These are phyloP conservation scores for Anthracocystis setariae DNA, from an alignment of 1,284 basidiomycete species.

Conservation along the genomic window DNA sequence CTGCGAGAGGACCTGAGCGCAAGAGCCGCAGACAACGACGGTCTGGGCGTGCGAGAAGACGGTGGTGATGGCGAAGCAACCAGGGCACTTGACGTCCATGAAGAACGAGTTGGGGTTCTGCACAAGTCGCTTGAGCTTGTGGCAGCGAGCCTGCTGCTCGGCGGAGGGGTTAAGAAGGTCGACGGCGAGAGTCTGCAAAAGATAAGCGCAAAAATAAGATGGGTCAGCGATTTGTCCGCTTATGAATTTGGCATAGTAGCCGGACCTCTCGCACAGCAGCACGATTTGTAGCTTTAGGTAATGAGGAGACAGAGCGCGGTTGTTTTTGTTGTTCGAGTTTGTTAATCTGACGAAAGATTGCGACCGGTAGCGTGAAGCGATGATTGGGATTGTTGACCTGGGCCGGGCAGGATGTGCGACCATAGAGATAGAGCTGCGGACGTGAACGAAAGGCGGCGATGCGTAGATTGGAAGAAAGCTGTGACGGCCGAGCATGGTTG, in stretches of 20 bases:
- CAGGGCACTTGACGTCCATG: constrained; percentile 99
- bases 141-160: constrained; percentile 76
- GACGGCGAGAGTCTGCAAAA: constrained; percentile 87
- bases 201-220: neutral
- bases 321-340: too few relatives aligned
- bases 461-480: too few relatives aligned
- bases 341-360: too few relatives aligned
- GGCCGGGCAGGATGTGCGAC: too few relatives aligned
- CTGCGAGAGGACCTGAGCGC: constrained; percentile 95
- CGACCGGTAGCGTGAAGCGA: too few relatives aligned
- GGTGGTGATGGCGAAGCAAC: constrained; percentile 92
- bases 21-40: constrained; percentile 90
- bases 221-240: constrained; percentile 8
- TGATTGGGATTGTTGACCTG: too few relatives aligned
- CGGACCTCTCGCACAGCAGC: constrained; percentile 8
- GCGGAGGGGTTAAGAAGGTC: constrained; percentile 96
- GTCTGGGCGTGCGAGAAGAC: constrained; percentile 96
- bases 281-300: neutral
- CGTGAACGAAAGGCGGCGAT: too few relatives aligned
- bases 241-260: neutral
- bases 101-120: constrained; percentile 84
- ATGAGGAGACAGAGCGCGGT: too few relatives aligned
- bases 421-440: too few relatives aligned
- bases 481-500: too few relatives aligned
- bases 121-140: constrained; percentile 99